Percentiles rank a stretch among this genome's conserved stretches.
Conservation (phyloP, 2,329 filamentous ascomycete genomes). For the Pestalotiopsis sp. region DNA sequence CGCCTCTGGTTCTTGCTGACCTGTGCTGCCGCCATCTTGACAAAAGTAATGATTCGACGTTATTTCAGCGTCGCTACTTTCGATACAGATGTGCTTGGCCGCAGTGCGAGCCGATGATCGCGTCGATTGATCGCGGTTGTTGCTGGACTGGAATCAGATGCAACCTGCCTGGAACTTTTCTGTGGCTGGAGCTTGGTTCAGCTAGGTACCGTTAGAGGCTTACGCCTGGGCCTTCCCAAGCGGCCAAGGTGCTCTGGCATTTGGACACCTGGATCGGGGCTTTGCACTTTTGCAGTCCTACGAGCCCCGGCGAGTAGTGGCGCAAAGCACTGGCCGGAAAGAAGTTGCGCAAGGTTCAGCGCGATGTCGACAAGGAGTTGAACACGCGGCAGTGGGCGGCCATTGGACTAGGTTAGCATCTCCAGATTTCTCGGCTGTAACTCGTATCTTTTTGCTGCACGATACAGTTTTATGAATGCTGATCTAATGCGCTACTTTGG, state of each 20-base stretch:
- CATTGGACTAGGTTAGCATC: background rate
- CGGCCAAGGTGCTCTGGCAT: background rate
- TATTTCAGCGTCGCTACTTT: background rate
- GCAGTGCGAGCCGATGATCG: background rate
- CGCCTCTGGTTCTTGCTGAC: slow-evolving; percentile 93
- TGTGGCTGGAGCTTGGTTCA: slow-evolving; percentile 11
- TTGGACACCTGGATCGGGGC: background rate
- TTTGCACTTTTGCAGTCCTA: background rate
- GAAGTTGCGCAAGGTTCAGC: background rate
- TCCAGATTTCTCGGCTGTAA: slow-evolving; percentile 11
- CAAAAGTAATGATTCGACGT: background rate
- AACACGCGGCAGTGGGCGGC: slow-evolving; percentile 9
- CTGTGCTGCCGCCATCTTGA: slow-evolving; percentile 67
- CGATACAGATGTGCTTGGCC: background rate
- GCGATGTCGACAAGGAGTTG: background rate
- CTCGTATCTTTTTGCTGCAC: slow-evolving; percentile 6
- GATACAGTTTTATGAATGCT: slow-evolving; percentile 7
- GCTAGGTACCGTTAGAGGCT: background rate
- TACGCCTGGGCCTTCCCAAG: background rate
- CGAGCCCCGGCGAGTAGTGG: background rate
- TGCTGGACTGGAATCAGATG: background rate
- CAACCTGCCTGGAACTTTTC: slow-evolving; percentile 7
- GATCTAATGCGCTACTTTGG: slow-evolving; percentile 5
- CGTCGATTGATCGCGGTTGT: background rate
- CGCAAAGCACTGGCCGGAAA: slow-evolving; percentile 5